A percentile compares a stretch with the other conserved stretches of the same genome.
Evolutionary conservation across 805 yeast species (phyloP).

Genomic region (Komagataella pseudopastoris): DNA sequence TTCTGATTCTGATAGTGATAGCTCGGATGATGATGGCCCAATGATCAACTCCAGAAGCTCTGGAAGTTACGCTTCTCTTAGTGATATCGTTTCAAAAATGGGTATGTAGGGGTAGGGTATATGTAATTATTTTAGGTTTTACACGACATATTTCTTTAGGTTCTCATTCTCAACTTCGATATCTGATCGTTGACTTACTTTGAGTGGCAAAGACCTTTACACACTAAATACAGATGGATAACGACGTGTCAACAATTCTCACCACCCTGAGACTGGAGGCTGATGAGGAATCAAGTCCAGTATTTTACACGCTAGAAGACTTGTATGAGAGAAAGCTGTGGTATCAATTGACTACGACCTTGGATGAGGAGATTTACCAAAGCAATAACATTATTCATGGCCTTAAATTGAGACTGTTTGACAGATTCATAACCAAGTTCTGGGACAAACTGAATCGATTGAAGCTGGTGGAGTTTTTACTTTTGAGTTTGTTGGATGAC

Average conservation of each 20-base stretch:
- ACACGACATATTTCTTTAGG: background rate
- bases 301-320: slow-evolving; percentile 66
- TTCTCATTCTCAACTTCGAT: background rate
- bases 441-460: slow-evolving; percentile 65
- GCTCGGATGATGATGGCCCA: background rate
- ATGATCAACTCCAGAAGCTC: background rate
- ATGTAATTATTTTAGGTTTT: background rate
- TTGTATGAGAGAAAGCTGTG: slow-evolving; percentile 80
- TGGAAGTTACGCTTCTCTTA: background rate
- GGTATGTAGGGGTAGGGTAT: slow-evolving; percentile 1
- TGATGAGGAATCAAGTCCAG: slow-evolving; percentile 41
- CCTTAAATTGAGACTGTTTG: slow-evolving; percentile 53
- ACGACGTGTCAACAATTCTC: slow-evolving; percentile 26
- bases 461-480: slow-evolving; percentile 63
- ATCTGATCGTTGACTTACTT: background rate
- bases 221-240: slow-evolving; percentile 1
- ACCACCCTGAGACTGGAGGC: slow-evolving; percentile 46
- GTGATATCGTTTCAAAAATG: background rate
- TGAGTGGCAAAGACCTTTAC: background rate
- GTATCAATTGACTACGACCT: slow-evolving; percentile 77
- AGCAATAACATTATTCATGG: slow-evolving; percentile 33
- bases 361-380: slow-evolving; percentile 42
- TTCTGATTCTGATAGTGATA: background rate
- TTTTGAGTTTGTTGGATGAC: slow-evolving; percentile 33
- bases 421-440: slow-evolving; percentile 55